Base-by-base conservation (phyloP, 306 rosid species). In the Albizia julibrissin region DNA sequence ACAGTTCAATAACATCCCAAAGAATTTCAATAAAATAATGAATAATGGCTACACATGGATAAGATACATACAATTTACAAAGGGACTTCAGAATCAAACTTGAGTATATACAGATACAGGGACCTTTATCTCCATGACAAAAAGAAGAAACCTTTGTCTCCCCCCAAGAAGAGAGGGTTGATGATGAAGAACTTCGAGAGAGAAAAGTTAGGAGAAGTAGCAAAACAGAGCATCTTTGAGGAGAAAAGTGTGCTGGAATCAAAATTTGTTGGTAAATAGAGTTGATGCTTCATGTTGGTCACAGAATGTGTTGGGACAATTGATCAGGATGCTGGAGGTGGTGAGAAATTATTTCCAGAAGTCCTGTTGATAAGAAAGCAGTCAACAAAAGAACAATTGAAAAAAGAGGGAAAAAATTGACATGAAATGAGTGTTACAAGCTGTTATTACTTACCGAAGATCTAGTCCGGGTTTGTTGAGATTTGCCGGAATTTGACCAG, bases 401-500 rank as follows among this genome's bases (percentile, higher is more conserved):
- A n/a, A 40, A 11, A 19, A 22, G 19, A 6, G 19, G 15, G 46
- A 6, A 40, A 40, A 39, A 47, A 6, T 37, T 47, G 40, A 72
- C 19, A 69, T 76, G 82, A 47, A 69, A 59, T 40, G 69, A 47
- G 67, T 68, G 26, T 72, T 71, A 26, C 74, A 26, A 69, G 49
- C 73, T 68, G 22, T 77, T 74, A 22, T 76, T 26, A 75, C 77
- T 79, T 89, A 92, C 99, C 92, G 90, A 77, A 93, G 77, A 64
- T 61, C 34, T 76, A 93, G 73, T 62, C 90, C 91, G n/a, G 91
- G 73, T 75, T 90, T 90, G 76, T 19, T 18, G 71, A 93, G 97
- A 84, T 84, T 91, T 76, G 76, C 56, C 1, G 99, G 99, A 90
- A 93, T 81, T 75, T 86, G 87, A 84, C 99, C 98, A 2, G 96